These are phyloP conservation scores for Stachybotrys elegans DNA, from an alignment of 2,329 filamentous ascomycete genomes.

Conservation along the genomic window DNA sequence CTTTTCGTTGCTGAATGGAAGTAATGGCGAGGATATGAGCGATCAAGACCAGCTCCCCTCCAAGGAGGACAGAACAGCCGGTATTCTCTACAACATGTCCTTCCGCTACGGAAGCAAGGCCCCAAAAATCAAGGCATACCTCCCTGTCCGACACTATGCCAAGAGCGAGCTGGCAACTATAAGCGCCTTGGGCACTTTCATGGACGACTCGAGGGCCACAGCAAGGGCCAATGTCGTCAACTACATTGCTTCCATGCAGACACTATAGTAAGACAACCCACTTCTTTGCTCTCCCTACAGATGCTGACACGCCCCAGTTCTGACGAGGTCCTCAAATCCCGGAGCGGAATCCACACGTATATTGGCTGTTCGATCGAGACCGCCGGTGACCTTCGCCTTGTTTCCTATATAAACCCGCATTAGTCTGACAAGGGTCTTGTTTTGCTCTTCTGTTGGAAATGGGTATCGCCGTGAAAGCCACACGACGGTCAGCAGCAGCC, in stretches of 20 bases:
- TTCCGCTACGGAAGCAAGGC: constrained; percentile 10
- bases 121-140: constrained; percentile 25
- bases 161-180: constrained; percentile 5
- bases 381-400: background rate
- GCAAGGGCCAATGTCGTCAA: background rate
- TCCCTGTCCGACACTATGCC: constrained; percentile 29
- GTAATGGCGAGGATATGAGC: no score
- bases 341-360: background rate
- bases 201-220: background rate
- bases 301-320: background rate
- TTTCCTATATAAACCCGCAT: constrained; percentile 1
- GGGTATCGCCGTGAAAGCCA: no score
- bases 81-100: constrained; percentile 29
- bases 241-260: background rate
- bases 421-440: no score
- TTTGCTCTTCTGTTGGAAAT: no score
- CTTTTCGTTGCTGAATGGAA: no score
- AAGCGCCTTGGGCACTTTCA: background rate
- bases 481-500: no score
- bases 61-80: constrained; percentile 23
- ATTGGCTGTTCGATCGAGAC: background rate
- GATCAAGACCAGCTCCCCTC: no score
- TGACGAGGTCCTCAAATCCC: background rate
- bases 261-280: background rate
- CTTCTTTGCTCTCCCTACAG: background rate